Conservation (phyloP, 768 basidiomycete species). For the Candolleomyces aberdarensis region DNA sequence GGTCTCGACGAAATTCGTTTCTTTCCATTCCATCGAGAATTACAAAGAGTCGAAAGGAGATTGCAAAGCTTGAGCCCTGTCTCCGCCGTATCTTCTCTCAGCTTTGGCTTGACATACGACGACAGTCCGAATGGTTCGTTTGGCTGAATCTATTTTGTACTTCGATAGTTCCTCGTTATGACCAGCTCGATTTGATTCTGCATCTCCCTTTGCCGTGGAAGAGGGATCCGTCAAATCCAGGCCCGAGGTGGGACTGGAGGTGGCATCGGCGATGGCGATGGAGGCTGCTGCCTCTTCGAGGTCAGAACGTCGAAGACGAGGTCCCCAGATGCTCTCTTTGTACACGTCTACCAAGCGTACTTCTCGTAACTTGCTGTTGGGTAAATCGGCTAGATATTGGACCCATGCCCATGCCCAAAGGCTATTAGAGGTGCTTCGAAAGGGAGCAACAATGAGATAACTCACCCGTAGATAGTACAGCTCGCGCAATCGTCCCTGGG, state of each 20-base stretch:
- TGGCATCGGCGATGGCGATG: not conserved
- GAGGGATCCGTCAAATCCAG: too few species aligned
- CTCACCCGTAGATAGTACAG: conserved; percentile 14
- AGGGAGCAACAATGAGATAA: not conserved
- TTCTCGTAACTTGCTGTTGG: conserved; percentile 24
- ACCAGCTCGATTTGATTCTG: too few species aligned
- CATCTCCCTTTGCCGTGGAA: too few species aligned
- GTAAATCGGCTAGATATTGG: not conserved
- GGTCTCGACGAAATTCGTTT: too few species aligned
- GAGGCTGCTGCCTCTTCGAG: conserved; percentile 34
- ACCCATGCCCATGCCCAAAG: too few species aligned
- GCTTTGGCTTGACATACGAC: conserved; percentile 50
- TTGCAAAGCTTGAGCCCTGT: conserved; percentile 28
- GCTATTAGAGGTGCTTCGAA: too few species aligned
- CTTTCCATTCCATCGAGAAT: not conserved
- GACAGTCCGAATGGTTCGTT: conserved; percentile 34
- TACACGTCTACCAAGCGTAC: conserved; percentile 54
- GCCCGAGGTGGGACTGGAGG: too few species aligned
- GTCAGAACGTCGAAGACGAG: conserved; percentile 46
- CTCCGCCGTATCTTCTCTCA: conserved; percentile 53
- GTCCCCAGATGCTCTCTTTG: conserved; percentile 56
- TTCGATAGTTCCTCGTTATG: not conserved
- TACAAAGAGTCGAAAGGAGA: not conserved
- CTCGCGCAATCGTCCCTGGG: conserved; percentile 33
- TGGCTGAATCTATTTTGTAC: conserved; percentile 11